Evolutionary conservation across 495 filamentous ascomycete genomes (phyloP), one percentile per base, ranked within the genome.

Genomic region (Astrocystis sublimbata): DNA sequence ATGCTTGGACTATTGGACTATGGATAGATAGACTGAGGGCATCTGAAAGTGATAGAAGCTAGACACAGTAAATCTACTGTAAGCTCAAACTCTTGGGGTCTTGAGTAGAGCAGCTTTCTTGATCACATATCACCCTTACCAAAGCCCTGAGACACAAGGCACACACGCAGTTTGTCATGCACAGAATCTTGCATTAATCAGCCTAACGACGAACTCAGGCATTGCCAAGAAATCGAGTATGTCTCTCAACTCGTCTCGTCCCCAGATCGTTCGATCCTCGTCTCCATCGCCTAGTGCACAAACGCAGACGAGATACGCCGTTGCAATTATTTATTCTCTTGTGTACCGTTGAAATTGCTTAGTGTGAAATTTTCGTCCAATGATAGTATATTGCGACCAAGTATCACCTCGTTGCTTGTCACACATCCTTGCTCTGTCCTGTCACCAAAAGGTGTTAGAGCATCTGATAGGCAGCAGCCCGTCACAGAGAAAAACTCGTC

Each of bases 231-330:
- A 23, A 10, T 9, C 41, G 8, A 24, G 8, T 13, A 5, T 6
- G 10, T 46, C 17, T 46, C 43, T 26, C 45, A 30, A 30, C 24
- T 49, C 26, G 46, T 19, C 9, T 40, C 26, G n/a, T 36, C 33
- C 51, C 50, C 13, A n/a, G 4, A 45, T 57, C 54, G 7, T 57
- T 45, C 54, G 54, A 45, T 45, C 45, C 26, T 33, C n/a, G 54
- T 45, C 35, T 43, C 54, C n/a, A n/a, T n/a, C n/a, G 35, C 24
- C 54, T n/a, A 40, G n/a, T 33, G 23, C 54, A 45, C 54, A 45
- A 45, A 45, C 54, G 17, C 26, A 45, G 38, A 38, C 54, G 33
- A 57, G 40, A 45, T 56, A 15, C 10, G 49, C 12, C 13, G 49
- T 35, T n/a, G 6, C 30, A 33, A 52, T n/a, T n/a, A n/a, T n/a